Evolutionary conservation across 163 green algal species (phyloP).

Genomic region (Scenedesmus sp.): DNA sequence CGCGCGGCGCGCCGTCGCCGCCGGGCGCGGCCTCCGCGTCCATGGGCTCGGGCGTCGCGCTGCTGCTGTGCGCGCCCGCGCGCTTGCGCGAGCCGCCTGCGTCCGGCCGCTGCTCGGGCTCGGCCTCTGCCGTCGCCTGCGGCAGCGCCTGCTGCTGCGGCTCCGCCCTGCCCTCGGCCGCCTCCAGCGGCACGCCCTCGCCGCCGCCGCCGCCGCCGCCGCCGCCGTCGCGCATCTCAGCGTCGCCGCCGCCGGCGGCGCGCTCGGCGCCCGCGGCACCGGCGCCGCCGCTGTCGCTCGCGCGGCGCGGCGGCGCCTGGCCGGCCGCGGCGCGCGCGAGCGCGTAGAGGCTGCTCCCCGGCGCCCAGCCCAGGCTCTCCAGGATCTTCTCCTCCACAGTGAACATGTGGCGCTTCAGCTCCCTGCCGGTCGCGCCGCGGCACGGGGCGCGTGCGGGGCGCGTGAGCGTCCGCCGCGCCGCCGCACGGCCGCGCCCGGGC

Average conservation of each 20-base stretch:
- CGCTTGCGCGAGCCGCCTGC: conserved; percentile 14
- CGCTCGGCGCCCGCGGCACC: not conserved
- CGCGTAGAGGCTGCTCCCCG: conserved; percentile 74
- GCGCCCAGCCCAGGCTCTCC: conserved; percentile 85
- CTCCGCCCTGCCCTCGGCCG: not conserved
- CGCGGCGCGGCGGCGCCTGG: conserved; percentile 10
- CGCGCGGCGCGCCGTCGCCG: not conserved
- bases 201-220: not conserved
- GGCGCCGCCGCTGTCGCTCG: not conserved
- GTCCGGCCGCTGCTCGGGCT: conserved; percentile 6
- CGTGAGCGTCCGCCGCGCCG: too few species aligned
- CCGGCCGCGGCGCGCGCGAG: conserved; percentile 39
- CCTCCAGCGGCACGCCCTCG: not conserved
- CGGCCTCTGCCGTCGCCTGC: conserved; percentile 1
- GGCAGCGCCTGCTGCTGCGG: conserved; percentile 6
- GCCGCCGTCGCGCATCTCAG: too few species aligned
- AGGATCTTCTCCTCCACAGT: conserved; percentile 86
- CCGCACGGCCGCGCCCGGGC: too few species aligned
- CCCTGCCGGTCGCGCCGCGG: too few species aligned
- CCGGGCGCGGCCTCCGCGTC: not conserved
- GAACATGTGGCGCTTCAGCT: conserved; percentile 90
- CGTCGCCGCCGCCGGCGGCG: not conserved
- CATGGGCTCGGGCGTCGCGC: not conserved
- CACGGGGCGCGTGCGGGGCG: too few species aligned
- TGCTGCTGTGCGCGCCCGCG: not conserved